Base-by-base conservation (phyloP, 257 asterid genomes). In the Misopates orontium region DNA sequence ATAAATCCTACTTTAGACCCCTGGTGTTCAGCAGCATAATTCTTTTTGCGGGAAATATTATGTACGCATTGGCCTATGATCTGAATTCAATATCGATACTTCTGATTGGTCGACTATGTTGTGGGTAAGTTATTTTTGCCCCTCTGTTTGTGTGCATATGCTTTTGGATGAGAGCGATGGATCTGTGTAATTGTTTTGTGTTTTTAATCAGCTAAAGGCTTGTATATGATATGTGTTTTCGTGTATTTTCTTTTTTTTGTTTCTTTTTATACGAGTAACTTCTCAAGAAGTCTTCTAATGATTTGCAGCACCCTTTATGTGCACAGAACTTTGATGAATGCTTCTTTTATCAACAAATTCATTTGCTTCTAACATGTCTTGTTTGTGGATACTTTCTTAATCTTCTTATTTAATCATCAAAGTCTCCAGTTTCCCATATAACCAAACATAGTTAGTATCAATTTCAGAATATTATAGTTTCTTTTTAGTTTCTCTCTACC, bases 41-140 rank as follows among this genome's bases (percentile, higher is more conserved):
- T 70, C 96, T 94, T 49, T 69, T 79, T 64, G 25, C 84, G 48
- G 98, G 98, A 39, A 94, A 94, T 44, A 66, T 53, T 64, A 72
- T 94, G 91, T 90, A 94, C 72, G 96, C 99, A 44, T 8, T 88
- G 88, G 99, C 99, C 40, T 90, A 82, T 76, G 99, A 94, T 78
- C 72, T 77, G 81, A 56, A 83, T 19, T 94, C 99, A 22, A 72
- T 94, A 54, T 22, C 87, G 15, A 15, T 90, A 59, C 96, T 94
- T 68, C 75, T 94, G 72, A 50, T 94, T 48, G 98, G 99, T 49
- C 89, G 99, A 56, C 77, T 94, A 66, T 81, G 76, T 68, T 94
- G 99, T 39, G 98, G 99, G 99, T 90, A 77, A 31, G 87, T 32
- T 39, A 41, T 68, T 72, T 54, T 25, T 62, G 60, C 78, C 71